phyloP scores from a whole-genome alignment of 1,284 basidiomycete genomes.

The Austropuccinia psidii region DNA sequence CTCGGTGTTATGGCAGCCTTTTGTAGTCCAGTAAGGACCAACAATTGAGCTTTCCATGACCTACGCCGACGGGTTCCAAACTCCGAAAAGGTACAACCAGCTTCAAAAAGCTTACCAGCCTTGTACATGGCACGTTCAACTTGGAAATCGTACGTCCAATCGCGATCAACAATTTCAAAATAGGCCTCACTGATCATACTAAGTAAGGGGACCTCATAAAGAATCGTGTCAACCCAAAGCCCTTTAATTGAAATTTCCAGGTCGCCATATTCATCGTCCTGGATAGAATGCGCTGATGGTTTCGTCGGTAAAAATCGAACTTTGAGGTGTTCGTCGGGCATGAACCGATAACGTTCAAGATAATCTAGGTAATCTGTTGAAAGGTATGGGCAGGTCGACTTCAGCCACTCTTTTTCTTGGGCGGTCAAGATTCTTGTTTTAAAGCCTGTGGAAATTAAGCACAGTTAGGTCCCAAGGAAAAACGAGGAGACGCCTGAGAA shows the following conservation, averaged over 20 bases:
- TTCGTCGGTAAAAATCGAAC: conserved; percentile 54
- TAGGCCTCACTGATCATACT: conserved; percentile 72
- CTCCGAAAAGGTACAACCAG: conserved; percentile 73
- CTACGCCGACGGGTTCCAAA: conserved; percentile 86
- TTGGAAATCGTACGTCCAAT: conserved; percentile 78
- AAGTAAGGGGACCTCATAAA: conserved; percentile 96
- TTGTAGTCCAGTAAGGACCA: conserved; percentile 62
- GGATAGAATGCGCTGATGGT: background rate
- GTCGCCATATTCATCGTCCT: conserved; percentile 56
- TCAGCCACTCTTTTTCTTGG: conserved; percentile 65
- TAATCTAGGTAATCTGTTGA: conserved; percentile 66
- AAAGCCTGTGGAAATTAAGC: conserved; percentile 55
- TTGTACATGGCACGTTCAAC: conserved; percentile 64
- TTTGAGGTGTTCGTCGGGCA: conserved; percentile 66
- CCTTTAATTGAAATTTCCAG: conserved; percentile 69
- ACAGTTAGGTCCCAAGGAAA: background rate
- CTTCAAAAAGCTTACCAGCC: conserved; percentile 59
- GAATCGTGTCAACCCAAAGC: conserved; percentile 77
- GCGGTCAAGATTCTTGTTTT: conserved; percentile 57
- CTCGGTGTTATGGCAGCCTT: conserved; percentile 55
- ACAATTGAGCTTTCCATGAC: conserved; percentile 69
- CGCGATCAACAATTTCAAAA: conserved; percentile 57
- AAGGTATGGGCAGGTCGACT: conserved; percentile 67
- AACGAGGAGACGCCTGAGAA: background rate
- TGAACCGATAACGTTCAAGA: conserved; percentile 62